phyloP scores from a whole-genome alignment of 2,329 filamentous ascomycete species.

The Ophiosphaerella herpotricha region DNA sequence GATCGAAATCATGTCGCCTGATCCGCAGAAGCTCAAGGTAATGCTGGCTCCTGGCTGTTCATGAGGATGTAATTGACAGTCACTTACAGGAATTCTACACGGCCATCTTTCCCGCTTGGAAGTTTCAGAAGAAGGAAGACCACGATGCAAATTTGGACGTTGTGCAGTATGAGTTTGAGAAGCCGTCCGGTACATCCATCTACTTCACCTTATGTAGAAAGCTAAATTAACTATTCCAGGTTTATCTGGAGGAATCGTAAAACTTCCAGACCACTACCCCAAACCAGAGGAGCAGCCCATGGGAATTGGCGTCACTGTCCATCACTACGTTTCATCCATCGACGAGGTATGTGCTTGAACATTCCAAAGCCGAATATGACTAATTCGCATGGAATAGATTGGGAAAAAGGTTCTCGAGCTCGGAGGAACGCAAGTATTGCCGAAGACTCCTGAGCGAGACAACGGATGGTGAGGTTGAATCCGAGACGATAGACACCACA shows the following conservation, averaged over 20 bases:
- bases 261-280: conserved; percentile 12
- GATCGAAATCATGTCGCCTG: conserved; percentile 24
- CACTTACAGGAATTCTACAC: conserved; percentile 22
- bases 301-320: conserved; percentile 22
- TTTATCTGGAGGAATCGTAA: conserved; percentile 23
- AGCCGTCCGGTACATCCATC: conserved; percentile 14
- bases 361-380: too few species aligned
- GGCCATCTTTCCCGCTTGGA: conserved; percentile 23
- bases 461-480: conserved; percentile 8
- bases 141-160: not conserved
- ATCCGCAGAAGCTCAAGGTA: conserved; percentile 25
- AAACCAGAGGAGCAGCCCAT: conserved; percentile 15
- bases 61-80: too few species aligned
- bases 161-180: conserved; percentile 14
- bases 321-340: conserved; percentile 19
- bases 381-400: conserved; percentile 6
- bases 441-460: conserved; percentile 14
- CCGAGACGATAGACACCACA: too few species aligned
- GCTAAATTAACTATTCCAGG: conserved; percentile 2
- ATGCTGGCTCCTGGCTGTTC: too few species aligned
- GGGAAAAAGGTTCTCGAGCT: conserved; percentile 16
- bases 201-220: not conserved
- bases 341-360: conserved; percentile 17
- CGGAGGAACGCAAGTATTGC: conserved; percentile 15
- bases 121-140: conserved; percentile 5